A percentile compares a stretch with the other conserved stretches of the same genome.
These are phyloP conservation scores for Pichia paraexigua DNA, from an alignment of 805 yeast genomes.

Conservation along the genomic window DNA sequence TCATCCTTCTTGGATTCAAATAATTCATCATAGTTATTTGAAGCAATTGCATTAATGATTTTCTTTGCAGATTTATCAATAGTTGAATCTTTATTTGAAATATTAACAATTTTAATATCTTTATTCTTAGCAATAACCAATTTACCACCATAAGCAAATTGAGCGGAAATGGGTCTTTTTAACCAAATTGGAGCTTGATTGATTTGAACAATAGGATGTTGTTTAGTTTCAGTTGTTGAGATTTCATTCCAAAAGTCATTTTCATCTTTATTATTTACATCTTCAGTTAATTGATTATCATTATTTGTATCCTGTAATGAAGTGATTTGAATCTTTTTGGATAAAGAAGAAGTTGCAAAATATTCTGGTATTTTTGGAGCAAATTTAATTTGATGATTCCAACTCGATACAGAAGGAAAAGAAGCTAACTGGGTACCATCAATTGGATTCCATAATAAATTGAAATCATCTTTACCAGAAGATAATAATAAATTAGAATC, in stretches of 20 bases:
- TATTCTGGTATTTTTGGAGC: slow-evolving; percentile 85
- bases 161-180: slow-evolving; percentile 59
- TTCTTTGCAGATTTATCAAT: slow-evolving; percentile 30
- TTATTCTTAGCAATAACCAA: slow-evolving; percentile 43
- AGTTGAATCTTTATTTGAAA: slow-evolving; percentile 29
- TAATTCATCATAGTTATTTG: slow-evolving; percentile 45
- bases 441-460: slow-evolving; percentile 85
- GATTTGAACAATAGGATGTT: slow-evolving; percentile 62
- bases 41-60: slow-evolving; percentile 50
- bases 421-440: slow-evolving; percentile 67
- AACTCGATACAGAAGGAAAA: slow-evolving; percentile 86
- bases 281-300: slow-evolving; percentile 31
- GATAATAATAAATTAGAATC: slow-evolving; percentile 76
- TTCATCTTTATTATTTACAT: slow-evolving; percentile 39
- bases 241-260: slow-evolving; percentile 82
- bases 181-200: slow-evolving; percentile 90
- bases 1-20: slow-evolving; percentile 33
- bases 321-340: slow-evolving; percentile 73
- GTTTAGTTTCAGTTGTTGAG: slow-evolving; percentile 55
- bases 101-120: slow-evolving; percentile 19
- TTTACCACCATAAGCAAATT: slow-evolving; percentile 94
- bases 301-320: slow-evolving; percentile 81
- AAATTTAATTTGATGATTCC: slow-evolving; percentile 86
- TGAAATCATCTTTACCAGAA: slow-evolving; percentile 87
- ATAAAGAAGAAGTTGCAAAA: slow-evolving; percentile 83